Percentiles rank a stretch among this genome's conserved stretches.
Conservation (phyloP, 306 rosid genomes). For the Prunus armeniaca region DNA sequence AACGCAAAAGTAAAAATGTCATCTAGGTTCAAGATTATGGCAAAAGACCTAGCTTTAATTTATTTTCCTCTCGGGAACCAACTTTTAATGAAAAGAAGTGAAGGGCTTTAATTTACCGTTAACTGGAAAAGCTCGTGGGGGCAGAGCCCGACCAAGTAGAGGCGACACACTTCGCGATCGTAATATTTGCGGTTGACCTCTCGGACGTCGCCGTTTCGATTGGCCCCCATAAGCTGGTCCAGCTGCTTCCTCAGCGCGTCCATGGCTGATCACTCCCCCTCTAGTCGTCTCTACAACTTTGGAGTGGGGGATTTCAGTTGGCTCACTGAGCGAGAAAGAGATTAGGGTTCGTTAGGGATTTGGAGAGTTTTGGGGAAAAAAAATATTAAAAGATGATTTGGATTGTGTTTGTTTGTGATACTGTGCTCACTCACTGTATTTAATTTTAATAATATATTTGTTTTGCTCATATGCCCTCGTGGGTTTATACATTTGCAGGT, state of each 20-base stretch:
- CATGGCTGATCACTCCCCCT: slow-evolving; percentile 37
- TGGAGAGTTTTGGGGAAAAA: background rate
- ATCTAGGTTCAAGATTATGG: background rate
- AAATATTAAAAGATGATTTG: background rate
- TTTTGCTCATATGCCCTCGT: slow-evolving; percentile 8
- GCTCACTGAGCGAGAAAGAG: background rate
- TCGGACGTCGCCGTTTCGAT: slow-evolving; percentile 95
- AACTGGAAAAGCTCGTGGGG: slow-evolving; percentile 97
- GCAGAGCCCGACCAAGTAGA: slow-evolving; percentile 93
- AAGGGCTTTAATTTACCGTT: slow-evolving; percentile 44
- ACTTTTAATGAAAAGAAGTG: background rate
- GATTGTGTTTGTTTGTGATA: background rate
- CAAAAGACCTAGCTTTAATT: background rate
- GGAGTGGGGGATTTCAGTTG: background rate
- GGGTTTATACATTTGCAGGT: background rate
- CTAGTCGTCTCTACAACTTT: background rate
- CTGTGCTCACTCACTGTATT: background rate
- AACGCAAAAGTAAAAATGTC: slow-evolving; percentile 9
- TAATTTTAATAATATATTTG: background rate
- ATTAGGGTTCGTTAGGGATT: slow-evolving; percentile 21
- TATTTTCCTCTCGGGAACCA: no score
- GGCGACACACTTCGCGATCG: slow-evolving; percentile 96
- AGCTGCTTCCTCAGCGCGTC: slow-evolving; percentile 97
- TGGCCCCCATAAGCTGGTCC: slow-evolving; percentile 97
- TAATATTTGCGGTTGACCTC: slow-evolving; percentile 96